Evolutionary conservation across 2,329 filamentous ascomycete genomes (phyloP), one percentile per base, ranked within the genome.

Genomic region (Hymenotorrendiella dingleyae): DNA sequence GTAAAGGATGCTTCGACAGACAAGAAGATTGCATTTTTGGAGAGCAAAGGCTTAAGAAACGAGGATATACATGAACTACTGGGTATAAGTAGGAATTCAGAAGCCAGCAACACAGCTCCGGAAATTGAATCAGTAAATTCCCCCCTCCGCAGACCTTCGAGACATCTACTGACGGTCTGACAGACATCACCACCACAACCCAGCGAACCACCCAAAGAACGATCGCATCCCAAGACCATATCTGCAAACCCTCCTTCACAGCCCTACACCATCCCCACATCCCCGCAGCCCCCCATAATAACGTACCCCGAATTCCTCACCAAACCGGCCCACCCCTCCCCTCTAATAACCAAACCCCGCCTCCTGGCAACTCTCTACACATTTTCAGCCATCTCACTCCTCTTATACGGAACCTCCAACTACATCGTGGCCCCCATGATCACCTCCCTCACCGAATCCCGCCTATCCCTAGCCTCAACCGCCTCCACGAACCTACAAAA

Each of bases 1-100:
- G 85, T 95, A 44, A 78, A 75, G 45, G 68, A 82, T 62, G 79
- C 83, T 24, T 71, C 83, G 0, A 71, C 73, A 33, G 82, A 86
- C 43, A 82, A 80, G 64, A 94, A 94, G 67, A 69, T 76, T 16
- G 74, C 76, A 6, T 95, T 95, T 54, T 67, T 96, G 1, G 74
- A 81, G 57, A 78, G 77, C 38, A 96, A 96, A 62, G 86, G 86
- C 3, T 67, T 95, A 6, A 67, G 66, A 3, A 67, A 74, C 4
- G 70, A 73, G 23, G 80, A 91, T 48, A 86, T 94, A 47, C 69
- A 86, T 52, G 67, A 69, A 37, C 68, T 94, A 6, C 65, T 95
- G 49, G 68, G 62, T 7, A 48, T 57, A 6, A 41, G 55, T 2
- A 43, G 52, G 17, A 55, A 59, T 46, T n/a, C 30, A 33, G 57